phyloP scores from a whole-genome alignment of 805 yeast genomes.

The Metschnikowia dekortorum region DNA sequence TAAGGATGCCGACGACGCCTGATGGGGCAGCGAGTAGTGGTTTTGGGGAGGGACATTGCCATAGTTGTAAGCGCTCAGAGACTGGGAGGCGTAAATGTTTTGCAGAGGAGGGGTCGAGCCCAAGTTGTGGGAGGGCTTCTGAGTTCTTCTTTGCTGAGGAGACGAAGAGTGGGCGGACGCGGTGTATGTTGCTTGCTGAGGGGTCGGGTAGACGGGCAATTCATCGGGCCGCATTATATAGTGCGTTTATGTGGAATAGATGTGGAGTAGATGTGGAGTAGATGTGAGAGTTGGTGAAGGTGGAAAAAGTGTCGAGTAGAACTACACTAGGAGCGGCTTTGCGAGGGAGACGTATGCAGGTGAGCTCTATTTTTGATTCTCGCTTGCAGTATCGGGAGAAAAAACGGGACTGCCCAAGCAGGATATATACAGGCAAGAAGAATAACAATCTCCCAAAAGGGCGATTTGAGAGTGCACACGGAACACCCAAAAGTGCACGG shows the following conservation, averaged over 20 bases:
- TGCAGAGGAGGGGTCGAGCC: constrained; percentile 7
- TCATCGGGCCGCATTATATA: constrained; percentile 25
- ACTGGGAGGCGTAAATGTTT: constrained; percentile 2
- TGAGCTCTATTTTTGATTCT: neutral
- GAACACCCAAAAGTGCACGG: neutral
- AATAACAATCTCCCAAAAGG: neutral
- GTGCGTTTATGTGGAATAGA: neutral
- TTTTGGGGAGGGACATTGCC: constrained; percentile 2
- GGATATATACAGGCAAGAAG: neutral
- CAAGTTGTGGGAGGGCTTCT: constrained; percentile 5
- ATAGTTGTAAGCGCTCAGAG: neutral
- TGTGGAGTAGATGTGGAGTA: neutral
- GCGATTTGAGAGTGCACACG: neutral
- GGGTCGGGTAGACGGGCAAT: constrained; percentile 43
- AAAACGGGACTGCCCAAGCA: neutral
- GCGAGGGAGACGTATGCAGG: neutral
- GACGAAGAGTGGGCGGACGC: constrained; percentile 9
- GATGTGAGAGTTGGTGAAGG: neutral
- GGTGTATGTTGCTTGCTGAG: constrained; percentile 36
- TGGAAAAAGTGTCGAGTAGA: constrained; percentile 1
- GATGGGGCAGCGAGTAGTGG: constrained; percentile 2
- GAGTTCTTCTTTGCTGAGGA: constrained; percentile 2
- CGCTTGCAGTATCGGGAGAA: neutral
- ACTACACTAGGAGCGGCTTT: neutral
- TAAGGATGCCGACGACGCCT: neutral